Percentiles rank a stretch among this genome's conserved stretches.
Evolutionary conservation across 2,329 filamentous ascomycete species (phyloP).

Genomic region (Cladosporium sp.): DNA sequence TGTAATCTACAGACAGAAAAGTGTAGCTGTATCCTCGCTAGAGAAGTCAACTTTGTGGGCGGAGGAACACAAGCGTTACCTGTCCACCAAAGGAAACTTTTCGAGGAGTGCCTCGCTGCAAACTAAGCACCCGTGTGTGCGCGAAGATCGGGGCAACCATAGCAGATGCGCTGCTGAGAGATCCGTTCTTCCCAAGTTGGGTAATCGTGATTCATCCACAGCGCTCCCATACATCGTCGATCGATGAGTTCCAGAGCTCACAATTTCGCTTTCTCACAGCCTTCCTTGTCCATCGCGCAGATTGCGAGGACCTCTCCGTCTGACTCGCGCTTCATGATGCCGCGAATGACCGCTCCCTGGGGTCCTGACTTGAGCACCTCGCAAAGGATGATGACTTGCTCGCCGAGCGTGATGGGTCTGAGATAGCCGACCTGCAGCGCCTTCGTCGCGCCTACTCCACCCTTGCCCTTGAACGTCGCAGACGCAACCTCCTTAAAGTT

Average conservation of each 20-base stretch:
- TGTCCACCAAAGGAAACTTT: too few species aligned
- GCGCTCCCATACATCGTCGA: too few species aligned
- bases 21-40: too few species aligned
- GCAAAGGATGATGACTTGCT: constrained; percentile 1
- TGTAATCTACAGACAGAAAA: too few species aligned
- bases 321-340: background rate
- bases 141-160: too few species aligned
- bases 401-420: constrained; percentile 2
- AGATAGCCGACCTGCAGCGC: background rate
- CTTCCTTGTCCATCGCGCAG: constrained; percentile 6
- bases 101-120: too few species aligned
- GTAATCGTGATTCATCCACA: too few species aligned
- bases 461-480: background rate
- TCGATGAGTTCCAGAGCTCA: background rate
- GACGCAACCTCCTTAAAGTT: background rate
- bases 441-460: constrained; percentile 2
- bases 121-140: too few species aligned
- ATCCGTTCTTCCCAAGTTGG: too few species aligned
- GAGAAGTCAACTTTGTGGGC: too few species aligned
- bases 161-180: too few species aligned
- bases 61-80: too few species aligned
- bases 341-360: background rate
- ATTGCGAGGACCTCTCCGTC: constrained; percentile 1
- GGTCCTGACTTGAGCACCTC: constrained; percentile 1
- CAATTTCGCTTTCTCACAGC: constrained; percentile 1